phyloP scores from a whole-genome alignment of 345 rosid species.

The Erodium maritimum region DNA sequence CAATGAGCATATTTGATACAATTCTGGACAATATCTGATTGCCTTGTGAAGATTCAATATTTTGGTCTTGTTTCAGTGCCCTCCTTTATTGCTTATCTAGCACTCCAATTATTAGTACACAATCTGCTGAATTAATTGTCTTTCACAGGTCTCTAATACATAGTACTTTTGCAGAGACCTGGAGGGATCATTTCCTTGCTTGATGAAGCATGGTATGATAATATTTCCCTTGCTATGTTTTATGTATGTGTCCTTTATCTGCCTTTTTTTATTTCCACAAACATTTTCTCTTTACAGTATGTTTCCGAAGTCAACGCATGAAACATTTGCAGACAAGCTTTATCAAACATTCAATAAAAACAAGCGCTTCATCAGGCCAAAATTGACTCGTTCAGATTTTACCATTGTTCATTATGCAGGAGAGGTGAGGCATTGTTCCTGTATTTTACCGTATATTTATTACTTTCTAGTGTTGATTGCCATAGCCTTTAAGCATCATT shows the following conservation, averaged over 20 bases:
- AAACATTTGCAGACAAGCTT: constrained; percentile 79
- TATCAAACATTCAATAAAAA: constrained; percentile 70
- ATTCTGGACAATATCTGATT: background rate
- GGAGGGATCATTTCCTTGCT: constrained; percentile 85
- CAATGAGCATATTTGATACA: too few relatives aligned
- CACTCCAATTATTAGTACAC: background rate
- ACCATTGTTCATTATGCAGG: constrained; percentile 85
- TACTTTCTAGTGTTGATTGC: background rate
- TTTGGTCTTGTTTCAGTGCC: background rate
- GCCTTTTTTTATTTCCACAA: background rate
- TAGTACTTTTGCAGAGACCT: constrained; percentile 59
- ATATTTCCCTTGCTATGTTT: background rate
- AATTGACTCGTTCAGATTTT: constrained; percentile 66
- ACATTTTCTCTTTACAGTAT: constrained; percentile 33
- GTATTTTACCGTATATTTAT: background rate
- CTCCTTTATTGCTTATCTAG: background rate
- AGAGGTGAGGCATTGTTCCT: constrained; percentile 40
- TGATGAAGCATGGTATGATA: constrained; percentile 82
- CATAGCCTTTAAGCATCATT: constrained; percentile 1
- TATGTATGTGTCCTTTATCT: background rate
- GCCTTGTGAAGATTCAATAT: background rate
- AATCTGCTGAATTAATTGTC: constrained; percentile 10
- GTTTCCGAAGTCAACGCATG: constrained; percentile 87
- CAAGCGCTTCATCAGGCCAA: constrained; percentile 73
- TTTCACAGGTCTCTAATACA: constrained; percentile 10